These are phyloP conservation scores for Coniella vitis DNA, from an alignment of 2,329 filamentous ascomycete species.

Conservation along the genomic window DNA sequence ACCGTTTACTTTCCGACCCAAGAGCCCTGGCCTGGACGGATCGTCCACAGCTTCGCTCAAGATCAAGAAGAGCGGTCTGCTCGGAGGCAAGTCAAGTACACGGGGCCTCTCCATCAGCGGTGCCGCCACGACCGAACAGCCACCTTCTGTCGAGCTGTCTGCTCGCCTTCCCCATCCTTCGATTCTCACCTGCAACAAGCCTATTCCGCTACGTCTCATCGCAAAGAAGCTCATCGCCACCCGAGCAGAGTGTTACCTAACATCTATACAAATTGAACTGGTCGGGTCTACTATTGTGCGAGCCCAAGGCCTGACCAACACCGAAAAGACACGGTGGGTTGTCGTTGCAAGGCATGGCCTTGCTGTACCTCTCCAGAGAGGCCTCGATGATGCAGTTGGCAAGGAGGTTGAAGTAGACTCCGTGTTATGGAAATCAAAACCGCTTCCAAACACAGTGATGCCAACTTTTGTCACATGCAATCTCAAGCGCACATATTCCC, in stretches of 20 bases:
- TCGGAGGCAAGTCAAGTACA: slow-evolving; percentile 16
- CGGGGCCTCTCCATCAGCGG: slow-evolving; percentile 1
- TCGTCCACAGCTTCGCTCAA: slow-evolving; percentile 26
- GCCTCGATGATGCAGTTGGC: slow-evolving; percentile 49
- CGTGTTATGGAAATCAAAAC: slow-evolving; percentile 62
- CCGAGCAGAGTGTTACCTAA: slow-evolving; percentile 64
- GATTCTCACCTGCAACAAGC: slow-evolving; percentile 82
- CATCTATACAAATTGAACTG: slow-evolving; percentile 74
- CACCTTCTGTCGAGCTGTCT: slow-evolving; percentile 68
- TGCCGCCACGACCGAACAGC: slow-evolving; percentile 24
- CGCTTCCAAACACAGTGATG: slow-evolving; percentile 77
- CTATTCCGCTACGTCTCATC: slow-evolving; percentile 73
- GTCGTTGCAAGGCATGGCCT: slow-evolving; percentile 67
- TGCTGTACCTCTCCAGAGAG: slow-evolving; percentile 58
- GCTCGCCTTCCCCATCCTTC: slow-evolving; percentile 80
- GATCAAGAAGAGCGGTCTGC: slow-evolving; percentile 45
- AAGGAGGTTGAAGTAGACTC: slow-evolving; percentile 65
- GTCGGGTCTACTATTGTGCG: slow-evolving; percentile 73
- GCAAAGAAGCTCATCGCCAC: slow-evolving; percentile 68
- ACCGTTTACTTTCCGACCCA: slow-evolving; percentile 50
- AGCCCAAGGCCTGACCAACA: slow-evolving; percentile 66
- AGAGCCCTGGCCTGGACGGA: slow-evolving; percentile 24
- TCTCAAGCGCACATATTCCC: slow-evolving; percentile 70
- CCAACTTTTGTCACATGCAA: slow-evolving; percentile 89
- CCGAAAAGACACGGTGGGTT: slow-evolving; percentile 69